These are phyloP conservation scores for Saposhnikovia divaricata DNA, from an alignment of 129 eudicot species.

Conservation along the genomic window DNA sequence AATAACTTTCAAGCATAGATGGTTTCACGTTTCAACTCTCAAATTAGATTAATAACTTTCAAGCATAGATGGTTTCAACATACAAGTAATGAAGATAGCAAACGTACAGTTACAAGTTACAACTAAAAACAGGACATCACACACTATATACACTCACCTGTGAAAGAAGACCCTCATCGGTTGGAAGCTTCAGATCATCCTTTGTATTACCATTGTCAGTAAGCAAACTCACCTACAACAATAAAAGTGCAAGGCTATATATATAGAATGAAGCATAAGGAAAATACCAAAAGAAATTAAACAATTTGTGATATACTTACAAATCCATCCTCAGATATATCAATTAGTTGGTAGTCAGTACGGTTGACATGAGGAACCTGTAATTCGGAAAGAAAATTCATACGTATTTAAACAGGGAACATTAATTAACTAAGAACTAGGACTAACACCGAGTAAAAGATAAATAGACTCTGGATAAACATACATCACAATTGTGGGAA, in stretches of 20 bases:
- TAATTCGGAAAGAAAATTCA: background rate
- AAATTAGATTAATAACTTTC: background rate
- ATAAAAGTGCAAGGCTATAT: background rate
- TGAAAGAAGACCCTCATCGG: conserved; percentile 29
- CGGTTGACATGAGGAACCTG: conserved; percentile 51
- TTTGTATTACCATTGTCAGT: conserved; percentile 37
- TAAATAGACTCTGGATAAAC: background rate
- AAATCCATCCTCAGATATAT: conserved; percentile 45
- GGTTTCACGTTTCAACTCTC: too few relatives aligned
- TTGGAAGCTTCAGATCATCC: conserved; percentile 45
- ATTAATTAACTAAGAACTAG: background rate
- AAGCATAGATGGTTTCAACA: background rate
- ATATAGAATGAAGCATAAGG: background rate
- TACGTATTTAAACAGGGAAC: background rate
- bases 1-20: background rate
- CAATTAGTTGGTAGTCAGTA: conserved; percentile 36
- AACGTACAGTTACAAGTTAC: too few relatives aligned
- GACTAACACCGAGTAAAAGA: background rate
- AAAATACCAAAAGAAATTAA: background rate
- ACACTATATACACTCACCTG: conserved; percentile 12
- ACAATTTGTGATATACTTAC: conserved; percentile 5
- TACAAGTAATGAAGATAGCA: background rate
- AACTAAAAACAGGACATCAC: background rate
- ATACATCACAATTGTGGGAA: conserved; percentile 46
- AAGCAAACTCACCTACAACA: conserved; percentile 36